phyloP scores from a whole-genome alignment of 1,284 basidiomycete genomes.

The Butyriboletus regius region DNA sequence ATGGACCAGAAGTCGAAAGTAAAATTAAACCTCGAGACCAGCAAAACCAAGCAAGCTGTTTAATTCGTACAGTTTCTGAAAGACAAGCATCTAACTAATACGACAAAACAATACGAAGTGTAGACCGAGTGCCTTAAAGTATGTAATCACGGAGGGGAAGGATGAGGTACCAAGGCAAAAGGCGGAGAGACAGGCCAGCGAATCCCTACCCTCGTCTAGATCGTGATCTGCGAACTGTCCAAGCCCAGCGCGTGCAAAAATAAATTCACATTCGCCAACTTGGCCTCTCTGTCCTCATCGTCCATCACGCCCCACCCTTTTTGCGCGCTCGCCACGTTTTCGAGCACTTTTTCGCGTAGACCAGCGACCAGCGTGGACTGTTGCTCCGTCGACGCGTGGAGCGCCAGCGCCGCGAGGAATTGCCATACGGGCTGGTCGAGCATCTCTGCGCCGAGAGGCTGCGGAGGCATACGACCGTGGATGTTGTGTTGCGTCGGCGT shows the following conservation, averaged over 20 bases:
- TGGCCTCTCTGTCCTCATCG: constrained; percentile 61
- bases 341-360: constrained; percentile 86
- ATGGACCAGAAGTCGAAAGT: background rate
- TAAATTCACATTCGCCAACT: constrained; percentile 75
- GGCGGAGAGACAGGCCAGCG: background rate
- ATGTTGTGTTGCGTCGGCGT: constrained; percentile 33
- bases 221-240: constrained; percentile 73
- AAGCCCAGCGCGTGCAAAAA: constrained; percentile 79
- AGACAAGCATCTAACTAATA: constrained; percentile 15
- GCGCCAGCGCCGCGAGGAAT: constrained; percentile 81
- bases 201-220: constrained; percentile 37
- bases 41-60: constrained; percentile 7
- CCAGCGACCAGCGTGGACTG: constrained; percentile 81
- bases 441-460: constrained; percentile 69
- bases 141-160: background rate
- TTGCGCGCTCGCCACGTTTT: constrained; percentile 72
- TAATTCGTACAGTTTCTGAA: constrained; percentile 15
- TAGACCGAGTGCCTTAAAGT: constrained; percentile 6
- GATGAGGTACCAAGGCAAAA: background rate
- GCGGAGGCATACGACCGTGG: constrained; percentile 21
- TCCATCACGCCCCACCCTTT: constrained; percentile 61
- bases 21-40: background rate
- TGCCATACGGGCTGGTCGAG: constrained; percentile 90
- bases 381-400: constrained; percentile 76
- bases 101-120: constrained; percentile 13